Conservation (phyloP, 2,329 filamentous ascomycete species). For the Acrocalymma vagum region DNA sequence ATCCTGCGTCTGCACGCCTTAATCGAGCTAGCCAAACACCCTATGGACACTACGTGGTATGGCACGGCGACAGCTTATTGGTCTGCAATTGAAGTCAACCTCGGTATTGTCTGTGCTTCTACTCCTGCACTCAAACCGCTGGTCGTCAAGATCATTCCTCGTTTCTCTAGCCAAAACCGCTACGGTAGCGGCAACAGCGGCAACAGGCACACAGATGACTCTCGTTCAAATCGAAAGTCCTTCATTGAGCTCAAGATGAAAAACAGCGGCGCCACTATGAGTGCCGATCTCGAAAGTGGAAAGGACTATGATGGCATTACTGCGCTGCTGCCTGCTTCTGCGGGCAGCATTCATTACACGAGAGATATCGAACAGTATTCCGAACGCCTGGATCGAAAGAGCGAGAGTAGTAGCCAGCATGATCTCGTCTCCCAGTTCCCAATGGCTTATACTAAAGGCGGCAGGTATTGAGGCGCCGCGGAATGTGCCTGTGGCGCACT, state of each 20-base stretch:
- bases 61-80: conserved; percentile 33
- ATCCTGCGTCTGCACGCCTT: conserved; percentile 34
- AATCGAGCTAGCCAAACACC: conserved; percentile 17
- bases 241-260: conserved; percentile 7
- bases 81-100: conserved; percentile 41
- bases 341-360: too few species aligned
- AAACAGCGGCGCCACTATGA: too few species aligned
- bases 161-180: conserved; percentile 21
- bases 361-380: conserved; percentile 13
- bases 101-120: conserved; percentile 43
- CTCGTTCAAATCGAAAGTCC: not conserved
- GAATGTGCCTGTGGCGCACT: too few species aligned
- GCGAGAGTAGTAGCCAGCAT: conserved; percentile 20
- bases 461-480: not conserved
- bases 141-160: conserved; percentile 28
- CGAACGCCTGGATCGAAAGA: conserved; percentile 10
- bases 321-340: too few species aligned
- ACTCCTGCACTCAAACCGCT: conserved; percentile 39
- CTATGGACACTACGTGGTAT: conserved; percentile 31
- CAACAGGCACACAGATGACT: conserved; percentile 6
- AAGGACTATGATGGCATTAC: too few species aligned
- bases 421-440: conserved; percentile 9
- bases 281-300: too few species aligned
- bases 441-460: not conserved
- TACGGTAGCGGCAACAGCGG: conserved; percentile 13